These are phyloP conservation scores for Leersia perrieri DNA, from an alignment of 176 grass and related monocot species.

Conservation along the genomic window DNA sequence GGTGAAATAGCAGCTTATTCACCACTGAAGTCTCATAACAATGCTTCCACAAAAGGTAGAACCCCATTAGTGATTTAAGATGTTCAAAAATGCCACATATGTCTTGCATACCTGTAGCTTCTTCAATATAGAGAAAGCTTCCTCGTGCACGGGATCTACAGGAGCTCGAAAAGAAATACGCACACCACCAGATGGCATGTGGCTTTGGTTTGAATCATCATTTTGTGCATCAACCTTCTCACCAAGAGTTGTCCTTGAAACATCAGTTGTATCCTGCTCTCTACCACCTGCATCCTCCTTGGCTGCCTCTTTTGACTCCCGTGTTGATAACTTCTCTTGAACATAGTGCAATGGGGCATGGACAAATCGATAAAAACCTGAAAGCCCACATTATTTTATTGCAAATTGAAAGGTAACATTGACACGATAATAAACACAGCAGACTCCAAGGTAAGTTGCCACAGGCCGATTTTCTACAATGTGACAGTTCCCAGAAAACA, in stretches of 20 bases:
- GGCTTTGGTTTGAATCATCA: conserved; percentile 33
- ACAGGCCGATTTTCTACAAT: not conserved
- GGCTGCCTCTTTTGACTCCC: conserved; percentile 11
- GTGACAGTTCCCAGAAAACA: not conserved
- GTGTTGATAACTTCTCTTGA: conserved; percentile 56
- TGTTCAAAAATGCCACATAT: not conserved
- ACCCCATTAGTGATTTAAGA: not conserved
- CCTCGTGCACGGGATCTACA: conserved; percentile 66
- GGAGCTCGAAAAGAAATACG: conserved; percentile 45
- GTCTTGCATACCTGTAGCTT: conserved; percentile 62
- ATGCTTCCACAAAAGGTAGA: not conserved
- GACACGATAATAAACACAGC: not conserved
- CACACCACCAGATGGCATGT: conserved; percentile 3
- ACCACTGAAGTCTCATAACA: not conserved
- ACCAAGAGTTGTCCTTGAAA: conserved; percentile 28
- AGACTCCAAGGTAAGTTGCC: not conserved
- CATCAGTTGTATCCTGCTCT: conserved; percentile 25
- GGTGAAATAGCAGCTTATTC: not conserved
- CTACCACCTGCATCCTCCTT: conserved; percentile 33
- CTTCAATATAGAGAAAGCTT: conserved; percentile 83
- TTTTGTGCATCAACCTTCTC: conserved; percentile 25
- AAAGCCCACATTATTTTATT: conserved; percentile 27
- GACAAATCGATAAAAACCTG: conserved; percentile 58
- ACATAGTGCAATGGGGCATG: conserved; percentile 49
- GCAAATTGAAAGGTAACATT: not conserved